Evolutionary conservation across 2,329 filamentous ascomycete genomes (phyloP).

Genomic region (Didymella sp.): DNA sequence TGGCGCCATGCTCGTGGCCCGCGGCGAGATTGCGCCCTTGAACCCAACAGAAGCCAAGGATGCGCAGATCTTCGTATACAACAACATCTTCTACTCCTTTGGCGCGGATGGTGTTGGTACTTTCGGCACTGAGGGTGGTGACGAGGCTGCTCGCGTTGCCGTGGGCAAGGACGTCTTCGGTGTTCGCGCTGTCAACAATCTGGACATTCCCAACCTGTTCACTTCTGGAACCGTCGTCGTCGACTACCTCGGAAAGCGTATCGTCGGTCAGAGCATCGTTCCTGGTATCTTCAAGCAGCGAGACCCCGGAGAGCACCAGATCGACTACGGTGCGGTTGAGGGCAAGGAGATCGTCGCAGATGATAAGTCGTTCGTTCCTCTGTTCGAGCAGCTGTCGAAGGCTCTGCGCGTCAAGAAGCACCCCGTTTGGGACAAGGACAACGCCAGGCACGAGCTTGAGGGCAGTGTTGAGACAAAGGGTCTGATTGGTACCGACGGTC

Average conservation of each 20-base stretch:
- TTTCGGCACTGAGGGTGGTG: conserved; percentile 93
- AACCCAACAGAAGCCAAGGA: conserved; percentile 93
- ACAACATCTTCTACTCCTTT: conserved; percentile 99
- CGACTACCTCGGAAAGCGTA: conserved; percentile 95
- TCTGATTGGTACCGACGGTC: conserved; percentile 91
- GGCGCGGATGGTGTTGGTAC: conserved; percentile 97
- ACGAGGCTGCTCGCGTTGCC: conserved; percentile 93
- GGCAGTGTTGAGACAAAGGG: conserved; percentile 98
- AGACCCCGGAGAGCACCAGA: conserved; percentile 96
- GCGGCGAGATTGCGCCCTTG: conserved; percentile 88
- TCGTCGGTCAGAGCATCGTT: conserved; percentile 97
- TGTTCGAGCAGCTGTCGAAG: conserved; percentile 91
- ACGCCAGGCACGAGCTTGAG: conserved; percentile 87
- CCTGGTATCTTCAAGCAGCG: conserved; percentile 99
- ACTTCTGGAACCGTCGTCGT: conserved; percentile 96
- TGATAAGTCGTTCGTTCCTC: conserved; percentile 81
- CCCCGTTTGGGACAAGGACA: conserved; percentile 96
- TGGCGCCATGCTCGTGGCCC: conserved; percentile 88
- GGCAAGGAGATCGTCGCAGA: conserved; percentile 94
- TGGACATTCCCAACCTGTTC: conserved; percentile 93
- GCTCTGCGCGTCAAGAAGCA: conserved; percentile 92
- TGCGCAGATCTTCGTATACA: conserved; percentile 98
- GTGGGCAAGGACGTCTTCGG: conserved; percentile 96
- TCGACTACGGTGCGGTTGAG: conserved; percentile 97
- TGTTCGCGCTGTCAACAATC: conserved; percentile 93